Base-by-base conservation (phyloP, 2,329 filamentous ascomycete genomes). In the Lecanicillium sp. region DNA sequence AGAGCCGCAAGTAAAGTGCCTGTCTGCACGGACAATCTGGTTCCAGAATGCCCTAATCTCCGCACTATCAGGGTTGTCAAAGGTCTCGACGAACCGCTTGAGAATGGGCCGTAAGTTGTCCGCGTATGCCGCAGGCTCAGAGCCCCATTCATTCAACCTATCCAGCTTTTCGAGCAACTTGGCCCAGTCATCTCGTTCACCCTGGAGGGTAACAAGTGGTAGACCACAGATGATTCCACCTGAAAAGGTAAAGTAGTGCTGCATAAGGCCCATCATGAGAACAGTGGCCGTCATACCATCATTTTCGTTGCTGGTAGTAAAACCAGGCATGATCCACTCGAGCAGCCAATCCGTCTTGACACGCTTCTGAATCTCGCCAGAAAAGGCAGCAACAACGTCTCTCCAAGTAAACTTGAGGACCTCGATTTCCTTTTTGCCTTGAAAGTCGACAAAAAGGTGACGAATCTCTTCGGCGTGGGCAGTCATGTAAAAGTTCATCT, bases 401-500 rank as follows among this genome's bases (percentile, higher is more conserved):
- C 44, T 43, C 56, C 56, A 60, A 0, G 45, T 46, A 3, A 42
- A 32, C 0, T 45, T 48, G 12, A 43, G 38, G 1, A 62, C 54
- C 1, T 45, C 34, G 16, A 75, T 63, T 17, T 64, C 56, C 41
- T 68, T 52, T 41, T 64, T 56, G 0, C 60, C 67, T 9, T 58
- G 40, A 38, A 70, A 66, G 6, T 58, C 46, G 7, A 74, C 70
- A 44, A 74, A 74, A 12, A 64, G 38, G 5, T 55, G 48, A 2
- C 68, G 56, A 1, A 73, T 37, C 5, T 65, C 56, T 35, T 74
- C 68, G 5, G 65, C 60, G 43, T 75, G 58, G 0, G 53, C 53
- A 20, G 64, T 61, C 55, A 74, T 65, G 51, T 67, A 75, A 38
- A 68, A 62, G 47, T 65, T 68, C 34, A 75, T 53, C 51, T 75